Conservation (phyloP, 441 rosid species). For the Populus hybrid region DNA sequence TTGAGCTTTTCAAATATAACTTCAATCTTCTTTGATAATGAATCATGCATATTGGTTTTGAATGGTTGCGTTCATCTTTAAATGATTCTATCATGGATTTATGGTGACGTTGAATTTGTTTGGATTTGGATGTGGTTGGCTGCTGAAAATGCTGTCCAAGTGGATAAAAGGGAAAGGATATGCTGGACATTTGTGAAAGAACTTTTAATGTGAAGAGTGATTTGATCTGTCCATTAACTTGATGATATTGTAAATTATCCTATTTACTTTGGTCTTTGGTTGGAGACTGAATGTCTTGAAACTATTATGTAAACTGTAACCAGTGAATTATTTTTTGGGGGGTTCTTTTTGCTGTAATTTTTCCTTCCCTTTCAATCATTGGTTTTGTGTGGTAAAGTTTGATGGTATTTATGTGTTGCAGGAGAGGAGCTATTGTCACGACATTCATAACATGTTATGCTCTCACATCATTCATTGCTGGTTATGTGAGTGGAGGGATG, state of each 20-base stretch:
- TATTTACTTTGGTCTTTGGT: not conserved
- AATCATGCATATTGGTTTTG: not conserved
- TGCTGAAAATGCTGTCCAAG: not conserved
- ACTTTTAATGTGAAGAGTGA: not conserved
- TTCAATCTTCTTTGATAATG: not conserved
- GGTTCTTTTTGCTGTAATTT: not conserved
- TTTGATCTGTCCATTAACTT: not conserved
- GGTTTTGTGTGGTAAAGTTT: not conserved
- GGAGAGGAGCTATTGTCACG: constrained; percentile 99
- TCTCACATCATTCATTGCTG: constrained; percentile 92
- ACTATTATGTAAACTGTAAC: not conserved
- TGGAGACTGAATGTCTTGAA: not conserved
- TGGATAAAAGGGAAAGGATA: not conserved
- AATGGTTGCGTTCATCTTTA: not conserved
- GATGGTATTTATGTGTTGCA: constrained; percentile 28
- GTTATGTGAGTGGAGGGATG: too few species aligned
- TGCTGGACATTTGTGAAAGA: not conserved
- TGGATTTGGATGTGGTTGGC: not conserved
- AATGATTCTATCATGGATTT: not conserved
- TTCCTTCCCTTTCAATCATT: not conserved
- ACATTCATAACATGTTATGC: constrained; percentile 97
- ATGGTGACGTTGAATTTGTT: not conserved
- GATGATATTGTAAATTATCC: not conserved
- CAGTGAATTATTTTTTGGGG: not conserved
- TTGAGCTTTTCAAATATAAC: not conserved